Evolutionary conservation across 2,329 filamentous ascomycete species (phyloP), one percentile per base, ranked within the genome.

Genomic region (Aspergillus felis): DNA sequence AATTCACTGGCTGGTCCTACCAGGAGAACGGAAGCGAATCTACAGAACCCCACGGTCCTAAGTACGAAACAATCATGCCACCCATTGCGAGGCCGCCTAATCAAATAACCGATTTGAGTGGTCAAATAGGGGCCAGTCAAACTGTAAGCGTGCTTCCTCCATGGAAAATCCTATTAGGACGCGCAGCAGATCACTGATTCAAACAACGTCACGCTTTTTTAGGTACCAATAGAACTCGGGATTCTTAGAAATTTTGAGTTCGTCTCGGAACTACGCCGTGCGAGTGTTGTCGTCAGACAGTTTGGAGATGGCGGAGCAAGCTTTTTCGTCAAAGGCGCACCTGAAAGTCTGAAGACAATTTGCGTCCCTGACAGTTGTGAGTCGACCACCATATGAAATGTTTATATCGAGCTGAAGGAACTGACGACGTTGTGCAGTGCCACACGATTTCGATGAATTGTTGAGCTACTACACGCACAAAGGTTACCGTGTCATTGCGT

Each of bases 401-500:
- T 47, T 28, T 20, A 28, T 48, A 35, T 51, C 53, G 20, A 29
- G 59, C 50, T 20, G 61, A 57, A 47, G 51, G 28, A 57, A 17
- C 53, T 54, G 55, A 42, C 51, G 85, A 24, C n/a, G 9, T 24
- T 54, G 47, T 14, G n/a, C 57, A 79, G 87, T 99, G 63, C 94
- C 94, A 0, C 78, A 81, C 29, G 91, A 97, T 71, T 99, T 95
- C 67, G 92, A 97, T 42, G 91, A 97, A 62, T 83, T 95, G 2
- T 79, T 99, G 1, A 87, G 87, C 1, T 87, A 91, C 70, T 99
- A 99, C 74, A 99, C 94, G 0, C 94, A 99, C 67, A 88, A 93
- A 69, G 94, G 95, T 24, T 99, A 92, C 76, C 89, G 94, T 71
- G 94, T 99, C 12, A 99, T 99, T 70, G 95, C 90, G 4, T 97